Evolutionary conservation across 2,329 filamentous ascomycete genomes (phyloP).

Genomic region (Chlorencoelia australis): DNA sequence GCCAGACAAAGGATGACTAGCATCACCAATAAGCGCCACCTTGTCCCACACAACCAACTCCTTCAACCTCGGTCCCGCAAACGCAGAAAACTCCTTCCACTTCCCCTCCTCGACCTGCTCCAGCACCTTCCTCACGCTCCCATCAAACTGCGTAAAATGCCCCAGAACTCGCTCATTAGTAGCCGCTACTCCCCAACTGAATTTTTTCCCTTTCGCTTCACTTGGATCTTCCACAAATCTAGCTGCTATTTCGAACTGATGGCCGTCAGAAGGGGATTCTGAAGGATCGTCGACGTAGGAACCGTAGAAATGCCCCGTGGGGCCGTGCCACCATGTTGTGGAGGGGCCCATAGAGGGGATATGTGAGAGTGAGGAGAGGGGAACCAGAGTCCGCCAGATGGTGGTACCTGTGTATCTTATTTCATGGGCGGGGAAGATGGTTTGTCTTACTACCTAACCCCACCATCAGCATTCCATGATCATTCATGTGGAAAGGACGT

Average conservation of each 20-base stretch:
- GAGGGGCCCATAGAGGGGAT: slow-evolving; percentile 21
- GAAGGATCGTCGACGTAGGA: slow-evolving; percentile 29
- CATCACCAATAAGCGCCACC: slow-evolving; percentile 42
- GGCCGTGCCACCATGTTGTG: slow-evolving; percentile 36
- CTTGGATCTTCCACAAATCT: slow-evolving; percentile 28
- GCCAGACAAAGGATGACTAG: slow-evolving; percentile 43
- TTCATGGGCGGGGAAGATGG: slow-evolving; percentile 33
- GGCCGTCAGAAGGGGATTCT: slow-evolving; percentile 18
- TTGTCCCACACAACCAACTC: slow-evolving; percentile 33
- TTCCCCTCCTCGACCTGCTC: slow-evolving; percentile 28
- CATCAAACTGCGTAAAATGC: slow-evolving; percentile 33
- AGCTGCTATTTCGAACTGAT: slow-evolving; percentile 32
- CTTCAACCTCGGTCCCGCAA: slow-evolving; percentile 35
- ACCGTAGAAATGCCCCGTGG: slow-evolving; percentile 33
- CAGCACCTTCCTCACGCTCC: slow-evolving; percentile 32
- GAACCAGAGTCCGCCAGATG: slow-evolving; percentile 37
- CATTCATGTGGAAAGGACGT: no score
- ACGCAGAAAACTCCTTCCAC: slow-evolving; percentile 39
- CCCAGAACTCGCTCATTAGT: slow-evolving; percentile 29
- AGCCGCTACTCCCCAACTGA: slow-evolving; percentile 31
- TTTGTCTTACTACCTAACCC: slow-evolving; percentile 31
- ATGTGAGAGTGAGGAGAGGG: slow-evolving; percentile 28
- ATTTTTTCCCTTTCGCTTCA: slow-evolving; percentile 23
- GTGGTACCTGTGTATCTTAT: slow-evolving; percentile 36
- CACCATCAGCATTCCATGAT: no score